These are phyloP conservation scores for Mallotus japonicus DNA, from an alignment of 441 rosid species.

Conservation along the genomic window DNA sequence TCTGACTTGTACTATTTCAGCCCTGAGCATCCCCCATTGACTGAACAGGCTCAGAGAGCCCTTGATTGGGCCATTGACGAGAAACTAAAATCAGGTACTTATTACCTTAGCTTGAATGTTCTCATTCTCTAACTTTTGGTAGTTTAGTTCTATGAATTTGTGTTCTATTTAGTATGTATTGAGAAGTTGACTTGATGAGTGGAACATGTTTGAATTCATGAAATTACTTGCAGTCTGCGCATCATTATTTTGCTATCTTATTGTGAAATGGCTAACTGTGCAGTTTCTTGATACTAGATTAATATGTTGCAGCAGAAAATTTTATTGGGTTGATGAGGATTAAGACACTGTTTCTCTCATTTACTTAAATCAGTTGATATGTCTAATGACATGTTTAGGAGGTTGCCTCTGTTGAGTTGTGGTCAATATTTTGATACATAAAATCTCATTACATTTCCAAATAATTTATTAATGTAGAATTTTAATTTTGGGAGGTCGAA, in stretches of 20 bases:
- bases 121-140: neutral
- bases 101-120: neutral
- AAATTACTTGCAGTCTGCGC: neutral
- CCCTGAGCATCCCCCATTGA: slow-evolving; percentile 83
- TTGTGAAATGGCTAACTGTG: neutral
- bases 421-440: neutral
- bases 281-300: neutral
- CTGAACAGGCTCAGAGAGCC: slow-evolving; percentile 74
- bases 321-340: neutral
- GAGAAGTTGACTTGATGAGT: neutral
- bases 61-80: slow-evolving; percentile 81
- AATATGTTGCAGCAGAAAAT: neutral
- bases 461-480: neutral
- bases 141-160: neutral
- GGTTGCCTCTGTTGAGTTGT: neutral
- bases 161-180: neutral
- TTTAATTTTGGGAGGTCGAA: neutral
- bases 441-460: neutral
- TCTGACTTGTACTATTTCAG: slow-evolving; percentile 66
- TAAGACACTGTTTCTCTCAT: neutral
- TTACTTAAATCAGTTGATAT: neutral
- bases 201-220: neutral
- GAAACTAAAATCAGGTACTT: slow-evolving; percentile 76
- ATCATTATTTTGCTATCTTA: neutral
- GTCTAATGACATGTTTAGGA: neutral